Conservation (phyloP, 352 stramenopile genomes). For the Phytopythium montanum region DNA sequence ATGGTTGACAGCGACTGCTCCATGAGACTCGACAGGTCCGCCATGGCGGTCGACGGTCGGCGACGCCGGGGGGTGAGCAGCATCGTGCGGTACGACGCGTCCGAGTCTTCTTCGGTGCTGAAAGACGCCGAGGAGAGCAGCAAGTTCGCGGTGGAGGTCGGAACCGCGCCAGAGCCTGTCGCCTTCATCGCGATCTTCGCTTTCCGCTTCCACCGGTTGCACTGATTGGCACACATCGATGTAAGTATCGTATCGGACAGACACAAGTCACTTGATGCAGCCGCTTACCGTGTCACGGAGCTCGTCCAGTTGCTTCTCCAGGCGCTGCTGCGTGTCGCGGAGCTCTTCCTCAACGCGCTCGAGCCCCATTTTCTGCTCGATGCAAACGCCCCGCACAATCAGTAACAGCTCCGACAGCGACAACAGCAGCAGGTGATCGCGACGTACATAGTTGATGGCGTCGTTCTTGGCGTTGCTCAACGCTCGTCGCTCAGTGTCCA, state of each 20-base stretch:
- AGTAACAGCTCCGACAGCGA: not conserved
- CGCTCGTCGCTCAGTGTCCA: conserved; percentile 31
- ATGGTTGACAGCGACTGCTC: conserved; percentile 68
- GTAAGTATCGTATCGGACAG: not conserved
- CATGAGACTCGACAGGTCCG: conserved; percentile 75
- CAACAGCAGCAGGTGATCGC: not conserved
- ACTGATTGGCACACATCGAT: conserved; percentile 2
- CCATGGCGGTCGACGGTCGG: conserved; percentile 63
- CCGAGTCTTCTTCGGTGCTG: conserved; percentile 53
- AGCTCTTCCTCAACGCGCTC: conserved; percentile 45
- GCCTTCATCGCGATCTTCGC: conserved; percentile 50
- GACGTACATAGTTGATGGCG: conserved; percentile 29
- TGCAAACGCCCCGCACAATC: not conserved
- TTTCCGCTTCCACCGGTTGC: conserved; percentile 69
- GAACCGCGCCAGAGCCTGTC: conserved; percentile 6
- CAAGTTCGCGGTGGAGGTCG: conserved; percentile 19
- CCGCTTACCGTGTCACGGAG: conserved; percentile 44
- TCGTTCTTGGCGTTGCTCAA: conserved; percentile 37
- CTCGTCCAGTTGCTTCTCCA: conserved; percentile 64
- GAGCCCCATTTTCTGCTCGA: conserved; percentile 29
- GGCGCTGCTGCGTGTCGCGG: conserved; percentile 47
- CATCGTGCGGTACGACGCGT: conserved; percentile 50
- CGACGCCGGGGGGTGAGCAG: conserved; percentile 35
- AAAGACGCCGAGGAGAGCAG: conserved; percentile 56
- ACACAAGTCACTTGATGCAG: not conserved